These are phyloP conservation scores for Paecilomyces formosus DNA, from an alignment of 2,329 filamentous ascomycete genomes.

Conservation along the genomic window DNA sequence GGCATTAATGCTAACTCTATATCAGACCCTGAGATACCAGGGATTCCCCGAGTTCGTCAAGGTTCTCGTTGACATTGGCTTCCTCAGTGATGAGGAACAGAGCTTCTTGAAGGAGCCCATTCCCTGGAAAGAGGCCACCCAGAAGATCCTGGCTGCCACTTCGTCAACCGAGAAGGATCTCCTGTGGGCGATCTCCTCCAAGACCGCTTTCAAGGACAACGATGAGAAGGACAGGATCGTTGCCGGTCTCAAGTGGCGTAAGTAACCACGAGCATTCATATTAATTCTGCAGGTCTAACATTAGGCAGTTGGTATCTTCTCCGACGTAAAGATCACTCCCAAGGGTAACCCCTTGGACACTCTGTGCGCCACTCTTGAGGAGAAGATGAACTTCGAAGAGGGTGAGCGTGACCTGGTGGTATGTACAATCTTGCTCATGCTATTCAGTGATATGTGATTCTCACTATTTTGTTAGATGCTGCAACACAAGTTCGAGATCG, in stretches of 20 bases:
- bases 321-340: slow-evolving; percentile 60
- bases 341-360: slow-evolving; percentile 78
- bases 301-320: slow-evolving; percentile 53
- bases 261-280: background rate
- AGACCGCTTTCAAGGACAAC: slow-evolving; percentile 62
- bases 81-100: slow-evolving; percentile 65
- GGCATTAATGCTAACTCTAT: background rate
- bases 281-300: background rate
- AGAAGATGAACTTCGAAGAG: slow-evolving; percentile 83
- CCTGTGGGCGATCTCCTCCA: slow-evolving; percentile 63
- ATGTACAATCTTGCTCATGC: background rate
- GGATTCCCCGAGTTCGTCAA: slow-evolving; percentile 90
- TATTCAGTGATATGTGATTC: background rate
- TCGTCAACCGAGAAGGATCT: slow-evolving; percentile 64
- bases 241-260: slow-evolving; percentile 60
- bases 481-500: slow-evolving; percentile 48
- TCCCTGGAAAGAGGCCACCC: slow-evolving; percentile 78
- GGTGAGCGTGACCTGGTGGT: slow-evolving; percentile 74
- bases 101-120: slow-evolving; percentile 60
- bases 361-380: slow-evolving; percentile 79
- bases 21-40: slow-evolving; percentile 66
- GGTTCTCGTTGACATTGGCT: slow-evolving; percentile 80
- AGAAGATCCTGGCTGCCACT: slow-evolving; percentile 64
- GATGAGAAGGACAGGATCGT: slow-evolving; percentile 66
- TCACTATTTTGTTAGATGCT: slow-evolving; percentile 38